Evolutionary conservation across 768 basidiomycete species (phyloP), one percentile per base, ranked within the genome.

Genomic region (Clavaria fumosa): DNA sequence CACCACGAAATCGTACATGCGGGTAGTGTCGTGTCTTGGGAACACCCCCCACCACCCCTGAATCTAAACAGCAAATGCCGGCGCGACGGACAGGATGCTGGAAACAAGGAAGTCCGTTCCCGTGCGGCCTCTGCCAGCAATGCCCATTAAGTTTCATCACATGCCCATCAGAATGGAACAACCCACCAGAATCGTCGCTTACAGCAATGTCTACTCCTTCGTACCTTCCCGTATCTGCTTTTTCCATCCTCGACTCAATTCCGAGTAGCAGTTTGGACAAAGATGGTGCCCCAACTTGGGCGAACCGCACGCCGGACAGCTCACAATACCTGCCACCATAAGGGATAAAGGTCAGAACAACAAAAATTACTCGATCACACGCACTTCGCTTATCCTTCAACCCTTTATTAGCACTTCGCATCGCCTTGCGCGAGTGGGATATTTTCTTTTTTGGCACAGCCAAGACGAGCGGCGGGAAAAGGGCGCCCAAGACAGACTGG

Each of bases 401-500:
- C 1, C 90, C 89, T 57, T 97, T 97, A 58, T 90, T 89, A 11
- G 90, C 81, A 44, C 75, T 76, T 28, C 91, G 70, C 89, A 93
- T 93, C n/a, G 79, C 70, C 57, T 97, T 97, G 36, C 84, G 69
- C 15, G 86, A 89, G 59, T 96, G 90, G 0, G 90, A 89, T 7
- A 76, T 70, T 60, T 91, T 91, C 55, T 79, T 81, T 61, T 96
- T 96, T 18, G 93, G 93, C 2, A 93, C 93, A 18, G 90, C 89
- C 30, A 89, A 71, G 14, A 96, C 62, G 54, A 91, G 75, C 1
- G 89, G 69, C 9, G 91, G 91, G 43, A 96, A 69, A 31, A 95
- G 70, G n/a, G n/a, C n/a, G 44, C 91, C 84, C 27, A 66, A 56
- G 20, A 69, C 47, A 11, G 66, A 64, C 31, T 57, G 57, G 14